Conservation (phyloP, 768 basidiomycete genomes). For the Pisolithus albus region DNA sequence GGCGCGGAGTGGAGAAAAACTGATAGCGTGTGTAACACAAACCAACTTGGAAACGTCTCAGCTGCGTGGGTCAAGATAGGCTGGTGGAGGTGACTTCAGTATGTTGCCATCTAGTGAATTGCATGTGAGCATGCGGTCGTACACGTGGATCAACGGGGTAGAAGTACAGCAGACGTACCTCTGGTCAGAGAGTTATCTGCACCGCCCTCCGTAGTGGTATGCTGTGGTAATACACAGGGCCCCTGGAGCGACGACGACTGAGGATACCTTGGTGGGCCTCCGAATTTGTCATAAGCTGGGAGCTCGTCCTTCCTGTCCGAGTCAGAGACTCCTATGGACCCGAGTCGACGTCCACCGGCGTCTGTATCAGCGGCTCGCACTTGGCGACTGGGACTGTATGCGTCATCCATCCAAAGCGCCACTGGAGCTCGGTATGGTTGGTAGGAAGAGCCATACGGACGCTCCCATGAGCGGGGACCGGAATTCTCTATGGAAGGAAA, state of each 20-base stretch:
- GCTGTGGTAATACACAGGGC: no score
- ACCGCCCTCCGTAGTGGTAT: no score
- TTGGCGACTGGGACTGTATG: constrained; percentile 13
- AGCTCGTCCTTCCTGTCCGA: constrained; percentile 39
- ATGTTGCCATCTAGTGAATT: no score
- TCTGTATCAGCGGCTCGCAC: constrained; percentile 34
- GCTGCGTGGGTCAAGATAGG: no score
- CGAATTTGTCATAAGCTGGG: constrained; percentile 40
- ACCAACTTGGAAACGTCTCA: no score
- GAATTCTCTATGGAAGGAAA: constrained; percentile 6
- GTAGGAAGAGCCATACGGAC: constrained; percentile 6
- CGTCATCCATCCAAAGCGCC: constrained; percentile 14
- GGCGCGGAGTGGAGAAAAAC: no score
- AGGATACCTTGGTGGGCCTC: constrained; percentile 42
- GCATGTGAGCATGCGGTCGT: no score
- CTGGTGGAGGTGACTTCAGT: no score
- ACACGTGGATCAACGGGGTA: no score
- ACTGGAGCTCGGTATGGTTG: constrained; percentile 12
- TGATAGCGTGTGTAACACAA: no score
- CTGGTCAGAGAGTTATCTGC: no score
- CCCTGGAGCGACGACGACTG: background rate
- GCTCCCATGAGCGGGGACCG: background rate
- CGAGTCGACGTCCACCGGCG: constrained; percentile 32
- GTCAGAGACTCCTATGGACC: constrained; percentile 24
- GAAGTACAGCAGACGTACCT: no score